These are phyloP conservation scores for Massarina eburnea DNA, from an alignment of 2,329 filamentous ascomycete species.

Conservation along the genomic window DNA sequence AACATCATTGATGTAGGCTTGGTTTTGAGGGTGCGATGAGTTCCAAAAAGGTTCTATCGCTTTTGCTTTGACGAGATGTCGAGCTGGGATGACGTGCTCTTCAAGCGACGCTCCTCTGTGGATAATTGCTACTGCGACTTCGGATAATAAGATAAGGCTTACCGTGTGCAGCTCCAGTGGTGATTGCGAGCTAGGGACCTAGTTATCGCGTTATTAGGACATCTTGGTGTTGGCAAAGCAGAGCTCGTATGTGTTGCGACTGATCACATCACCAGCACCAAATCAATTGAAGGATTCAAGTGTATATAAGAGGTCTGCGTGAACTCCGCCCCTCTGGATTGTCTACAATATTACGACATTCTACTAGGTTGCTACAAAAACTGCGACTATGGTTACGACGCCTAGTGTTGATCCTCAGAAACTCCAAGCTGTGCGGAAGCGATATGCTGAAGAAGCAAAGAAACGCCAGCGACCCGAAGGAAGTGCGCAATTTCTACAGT, in stretches of 20 bases:
- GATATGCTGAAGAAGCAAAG: conserved; percentile 2
- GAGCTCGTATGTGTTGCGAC: too few relatives aligned
- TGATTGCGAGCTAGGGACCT: not conserved
- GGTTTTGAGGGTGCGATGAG: too few relatives aligned
- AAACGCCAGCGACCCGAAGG: conserved; percentile 3
- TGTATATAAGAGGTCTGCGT: not conserved
- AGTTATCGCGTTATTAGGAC: not conserved
- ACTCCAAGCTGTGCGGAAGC: not conserved
- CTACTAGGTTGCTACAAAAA: not conserved
- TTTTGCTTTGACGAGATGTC: too few relatives aligned
- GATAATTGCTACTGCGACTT: too few relatives aligned
- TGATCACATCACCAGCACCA: not conserved
- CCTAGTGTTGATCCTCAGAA: not conserved
- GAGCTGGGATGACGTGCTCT: too few relatives aligned
- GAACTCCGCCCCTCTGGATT: too few relatives aligned
- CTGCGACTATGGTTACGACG: not conserved
- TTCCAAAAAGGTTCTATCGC: too few relatives aligned
- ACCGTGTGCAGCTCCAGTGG: not conserved
- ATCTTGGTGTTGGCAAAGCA: too few relatives aligned
- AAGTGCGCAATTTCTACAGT: conserved; percentile 1
- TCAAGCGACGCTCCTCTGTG: too few relatives aligned
- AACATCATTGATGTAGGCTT: too few relatives aligned
- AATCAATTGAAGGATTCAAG: not conserved
- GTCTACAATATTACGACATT: not conserved
- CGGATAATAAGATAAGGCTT: too few relatives aligned